Evolutionary conservation across 176 grass and related monocot genomes (phyloP).

Genomic region (Coix lacrymajobi): DNA sequence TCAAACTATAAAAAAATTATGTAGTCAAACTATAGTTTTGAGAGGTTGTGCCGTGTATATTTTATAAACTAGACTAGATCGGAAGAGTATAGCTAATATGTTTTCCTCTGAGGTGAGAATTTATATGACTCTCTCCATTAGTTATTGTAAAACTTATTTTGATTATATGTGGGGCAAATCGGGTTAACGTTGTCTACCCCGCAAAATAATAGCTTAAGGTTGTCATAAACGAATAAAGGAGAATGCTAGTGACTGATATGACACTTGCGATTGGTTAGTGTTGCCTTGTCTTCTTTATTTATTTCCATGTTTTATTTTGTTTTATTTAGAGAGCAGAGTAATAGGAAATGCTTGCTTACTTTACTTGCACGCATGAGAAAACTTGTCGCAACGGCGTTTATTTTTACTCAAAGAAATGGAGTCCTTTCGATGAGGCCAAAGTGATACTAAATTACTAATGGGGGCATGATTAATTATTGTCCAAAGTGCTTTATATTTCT

Average conservation of each 20-base stretch:
- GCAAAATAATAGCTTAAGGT: too few species aligned
- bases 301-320: not conserved
- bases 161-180: not conserved
- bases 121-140: not conserved
- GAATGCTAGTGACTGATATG: not conserved
- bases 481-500: too few species aligned
- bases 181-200: not conserved
- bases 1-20: too few species aligned
- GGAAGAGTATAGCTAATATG: not conserved
- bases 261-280: not conserved
- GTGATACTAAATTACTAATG: not conserved
- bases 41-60: too few species aligned
- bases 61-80: too few species aligned
- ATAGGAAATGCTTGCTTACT: not conserved
- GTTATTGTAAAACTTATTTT: not conserved
- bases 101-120: not conserved
- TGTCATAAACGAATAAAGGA: not conserved
- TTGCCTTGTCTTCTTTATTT: not conserved
- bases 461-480: too few species aligned
- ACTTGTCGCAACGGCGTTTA: not conserved
- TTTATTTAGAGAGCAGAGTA: not conserved
- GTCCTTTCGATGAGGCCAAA: not conserved
- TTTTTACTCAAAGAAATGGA: not conserved
- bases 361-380: not conserved
- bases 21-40: too few species aligned